These are phyloP conservation scores for Botrytis pseudocinerea DNA, from an alignment of 2,329 filamentous ascomycete species.

Conservation along the genomic window DNA sequence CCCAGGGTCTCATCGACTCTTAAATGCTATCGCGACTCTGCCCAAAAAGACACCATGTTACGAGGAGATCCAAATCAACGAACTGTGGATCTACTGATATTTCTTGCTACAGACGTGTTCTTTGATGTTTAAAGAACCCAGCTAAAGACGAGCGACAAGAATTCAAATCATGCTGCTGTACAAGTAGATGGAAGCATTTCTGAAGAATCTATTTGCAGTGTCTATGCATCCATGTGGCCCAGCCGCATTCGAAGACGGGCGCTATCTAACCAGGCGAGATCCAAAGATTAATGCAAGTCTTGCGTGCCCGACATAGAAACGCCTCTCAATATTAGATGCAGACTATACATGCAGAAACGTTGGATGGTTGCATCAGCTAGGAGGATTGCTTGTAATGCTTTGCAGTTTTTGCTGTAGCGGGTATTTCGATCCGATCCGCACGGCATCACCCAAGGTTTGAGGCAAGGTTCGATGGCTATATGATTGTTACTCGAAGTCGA, in stretches of 20 bases:
- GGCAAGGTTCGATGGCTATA: neutral
- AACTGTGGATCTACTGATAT: neutral
- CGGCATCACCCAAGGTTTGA: neutral
- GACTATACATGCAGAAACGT: neutral
- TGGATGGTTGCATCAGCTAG: neutral
- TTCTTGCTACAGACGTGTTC: neutral
- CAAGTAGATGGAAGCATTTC: neutral
- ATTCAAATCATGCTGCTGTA: neutral
- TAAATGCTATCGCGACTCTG: neutral
- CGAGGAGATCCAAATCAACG: neutral
- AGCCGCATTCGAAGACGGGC: neutral
- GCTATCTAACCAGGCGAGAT: neutral
- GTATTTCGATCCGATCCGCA: neutral
- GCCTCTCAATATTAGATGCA: constrained; percentile 1
- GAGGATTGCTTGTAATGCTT: neutral
- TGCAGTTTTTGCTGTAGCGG: neutral
- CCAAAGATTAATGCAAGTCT: neutral
- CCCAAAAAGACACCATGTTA: neutral
- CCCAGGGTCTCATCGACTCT: neutral
- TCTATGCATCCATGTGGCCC: neutral
- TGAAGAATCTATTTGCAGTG: neutral
- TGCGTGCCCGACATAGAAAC: neutral
- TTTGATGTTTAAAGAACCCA: neutral
- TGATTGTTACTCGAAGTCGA: neutral
- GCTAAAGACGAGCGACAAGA: neutral